A percentile compares a stretch with the other conserved stretches of the same genome.
phyloP scores from a whole-genome alignment of 306 rosid species.

The Senna tora region DNA sequence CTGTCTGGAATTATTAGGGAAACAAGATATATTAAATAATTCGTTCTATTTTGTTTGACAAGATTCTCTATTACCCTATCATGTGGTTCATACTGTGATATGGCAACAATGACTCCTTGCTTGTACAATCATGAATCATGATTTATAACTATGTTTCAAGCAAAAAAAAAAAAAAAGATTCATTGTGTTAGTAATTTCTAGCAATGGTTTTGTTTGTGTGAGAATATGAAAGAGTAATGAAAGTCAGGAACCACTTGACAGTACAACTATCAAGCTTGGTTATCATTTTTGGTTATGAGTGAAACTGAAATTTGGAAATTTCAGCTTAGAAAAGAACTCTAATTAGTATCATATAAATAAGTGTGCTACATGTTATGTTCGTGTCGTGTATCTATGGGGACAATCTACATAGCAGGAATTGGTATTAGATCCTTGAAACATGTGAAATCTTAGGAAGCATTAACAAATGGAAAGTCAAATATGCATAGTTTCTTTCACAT shows the following conservation, averaged over 20 bases:
- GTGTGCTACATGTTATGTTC: not conserved
- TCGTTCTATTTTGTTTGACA: too few relatives aligned
- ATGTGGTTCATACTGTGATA: not conserved
- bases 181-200: not conserved
- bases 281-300: too few relatives aligned
- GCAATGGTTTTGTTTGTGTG: not conserved
- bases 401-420: not conserved
- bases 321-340: too few relatives aligned
- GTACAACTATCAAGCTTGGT: not conserved
- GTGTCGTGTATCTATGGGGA: not conserved
- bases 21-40: too few relatives aligned
- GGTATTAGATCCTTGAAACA: not conserved
- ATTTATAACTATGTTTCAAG: not conserved
- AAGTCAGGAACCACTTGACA: too few relatives aligned
- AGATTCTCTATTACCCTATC: not conserved
- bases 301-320: too few relatives aligned
- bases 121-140: not conserved
- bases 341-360: not conserved
- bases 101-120: not conserved
- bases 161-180: too few relatives aligned
- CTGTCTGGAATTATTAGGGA: not conserved
- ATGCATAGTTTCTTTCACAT: too few relatives aligned
- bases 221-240: not conserved
- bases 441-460: not conserved
- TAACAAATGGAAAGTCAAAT: not conserved